Conservation (phyloP, 768 basidiomycete genomes). For the Tephrocybe sp. region DNA sequence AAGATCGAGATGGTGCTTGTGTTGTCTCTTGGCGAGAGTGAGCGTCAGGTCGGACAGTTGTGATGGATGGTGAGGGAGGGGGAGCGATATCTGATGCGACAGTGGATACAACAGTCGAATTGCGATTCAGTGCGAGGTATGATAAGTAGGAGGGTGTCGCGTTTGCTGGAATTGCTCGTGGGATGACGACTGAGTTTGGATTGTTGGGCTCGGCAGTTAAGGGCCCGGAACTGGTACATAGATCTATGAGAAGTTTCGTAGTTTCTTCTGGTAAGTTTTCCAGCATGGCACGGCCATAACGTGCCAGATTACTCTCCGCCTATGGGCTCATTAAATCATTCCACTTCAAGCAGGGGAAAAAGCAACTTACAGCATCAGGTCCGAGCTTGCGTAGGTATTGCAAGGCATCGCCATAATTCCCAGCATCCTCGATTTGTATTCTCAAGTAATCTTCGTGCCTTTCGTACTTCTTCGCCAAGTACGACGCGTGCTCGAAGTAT, state of each 20-base stretch:
- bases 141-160: conserved; percentile 70
- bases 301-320: conserved; percentile 85
- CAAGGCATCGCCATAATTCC: conserved; percentile 79
- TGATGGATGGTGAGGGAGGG: conserved; percentile 46
- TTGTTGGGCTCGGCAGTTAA: conserved; percentile 43
- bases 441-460: conserved; percentile 91
- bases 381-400: conserved; percentile 79
- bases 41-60: conserved; percentile 41
- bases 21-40: conserved; percentile 37
- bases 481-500: conserved; percentile 93
- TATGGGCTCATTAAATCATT: conserved; percentile 22
- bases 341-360: background rate
- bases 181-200: conserved; percentile 20
- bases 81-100: conserved; percentile 37
- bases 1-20: conserved; percentile 29
- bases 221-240: conserved; percentile 73
- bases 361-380: conserved; percentile 65
- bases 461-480: conserved; percentile 89
- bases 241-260: conserved; percentile 86
- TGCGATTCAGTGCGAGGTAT: conserved; percentile 73
- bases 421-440: conserved; percentile 93
- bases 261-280: conserved; percentile 83
- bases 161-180: conserved; percentile 29
- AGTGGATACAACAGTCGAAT: conserved; percentile 41
- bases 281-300: conserved; percentile 88